Base-by-base conservation (phyloP, 805 yeast species). In the Vanderwaltozyma verrucispora region DNA sequence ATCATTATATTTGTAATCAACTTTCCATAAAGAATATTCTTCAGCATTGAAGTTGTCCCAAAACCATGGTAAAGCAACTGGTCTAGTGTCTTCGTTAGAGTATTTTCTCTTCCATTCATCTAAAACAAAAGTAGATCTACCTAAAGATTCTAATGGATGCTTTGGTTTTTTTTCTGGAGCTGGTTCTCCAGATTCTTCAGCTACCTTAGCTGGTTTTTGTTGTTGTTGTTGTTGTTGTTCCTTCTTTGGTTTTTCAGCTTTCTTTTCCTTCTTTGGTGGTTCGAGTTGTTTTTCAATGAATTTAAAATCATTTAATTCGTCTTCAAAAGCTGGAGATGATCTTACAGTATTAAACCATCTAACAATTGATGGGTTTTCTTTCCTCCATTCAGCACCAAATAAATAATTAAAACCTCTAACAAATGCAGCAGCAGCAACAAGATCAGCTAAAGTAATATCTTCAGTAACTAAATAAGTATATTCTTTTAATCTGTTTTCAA, bases 51-150 rank as follows among this genome's bases (percentile, higher is more conserved):
- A 89, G 71, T 82, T 78, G 64, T 81, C 82, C 96, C 96, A 92
- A 88, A 89, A 92, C 88, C 89, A 92, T 63, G 97, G 97, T 53
- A 89, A 72, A 50, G 96, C 95, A 50, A 67, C 77, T 63, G 77
- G 80, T 70, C 96, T 84, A 62, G 97, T 89, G 59, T 92, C 97
- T 70, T 86, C 89, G 75, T 89, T 92, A 48, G 96, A 87, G 80
- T 92, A 89, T 50, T 69, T 68, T 72, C 96, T 82, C 78, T 92
- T 92, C 94, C 96, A 88, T 67, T 85, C 92, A 61, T 89, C 96
- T 47, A 89, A 56, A 52, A 78, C 68, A 53, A 71, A 68, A 46
- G 80, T 56, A 43, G 85, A 62, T 61, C 75, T 80, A 55, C 92
- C 94, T 48, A 89, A 75, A 42, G 71, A 68, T 63, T 77, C 94